phyloP scores from a whole-genome alignment of 805 yeast genomes.

The Zygoascus flipseniorum region DNA sequence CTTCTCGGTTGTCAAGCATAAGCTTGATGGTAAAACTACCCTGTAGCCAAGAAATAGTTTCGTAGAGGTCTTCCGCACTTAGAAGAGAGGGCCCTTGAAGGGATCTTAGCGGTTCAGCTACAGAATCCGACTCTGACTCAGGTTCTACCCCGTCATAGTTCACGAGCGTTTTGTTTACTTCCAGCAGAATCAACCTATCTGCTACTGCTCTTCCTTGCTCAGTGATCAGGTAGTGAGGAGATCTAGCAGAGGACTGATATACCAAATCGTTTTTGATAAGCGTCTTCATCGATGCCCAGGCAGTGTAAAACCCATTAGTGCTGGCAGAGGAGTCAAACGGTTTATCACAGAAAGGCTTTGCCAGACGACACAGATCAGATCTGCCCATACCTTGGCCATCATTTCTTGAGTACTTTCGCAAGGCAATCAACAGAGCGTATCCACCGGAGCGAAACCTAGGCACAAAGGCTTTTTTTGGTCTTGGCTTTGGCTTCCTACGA shows the following conservation, averaged over 20 bases:
- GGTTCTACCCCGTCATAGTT: neutral
- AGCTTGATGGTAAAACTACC: conserved; percentile 53
- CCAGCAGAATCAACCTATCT: conserved; percentile 29
- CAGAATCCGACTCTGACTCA: neutral
- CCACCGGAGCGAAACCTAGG: conserved; percentile 78
- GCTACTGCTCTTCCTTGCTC: conserved; percentile 65
- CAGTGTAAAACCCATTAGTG: conserved; percentile 14
- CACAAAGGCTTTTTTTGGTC: conserved; percentile 39
- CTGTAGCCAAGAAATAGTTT: conserved; percentile 43
- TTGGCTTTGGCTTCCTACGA: conserved; percentile 1
- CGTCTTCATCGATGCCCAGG: conserved; percentile 40
- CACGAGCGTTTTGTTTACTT: neutral
- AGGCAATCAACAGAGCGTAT: conserved; percentile 64
- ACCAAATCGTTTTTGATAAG: conserved; percentile 56
- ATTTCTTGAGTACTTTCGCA: conserved; percentile 31
- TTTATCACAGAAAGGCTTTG: conserved; percentile 34
- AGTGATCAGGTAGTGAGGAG: conserved; percentile 46
- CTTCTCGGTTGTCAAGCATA: conserved; percentile 74
- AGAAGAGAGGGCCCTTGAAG: neutral
- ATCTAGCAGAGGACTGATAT: conserved; percentile 33
- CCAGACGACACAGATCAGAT: conserved; percentile 47
- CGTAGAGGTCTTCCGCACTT: neutral
- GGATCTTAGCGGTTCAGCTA: neutral
- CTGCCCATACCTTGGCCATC: conserved; percentile 50
- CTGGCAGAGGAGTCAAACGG: conserved; percentile 22